Conservation (phyloP, 139 green algal species). For the Zygnema cylindricum region DNA sequence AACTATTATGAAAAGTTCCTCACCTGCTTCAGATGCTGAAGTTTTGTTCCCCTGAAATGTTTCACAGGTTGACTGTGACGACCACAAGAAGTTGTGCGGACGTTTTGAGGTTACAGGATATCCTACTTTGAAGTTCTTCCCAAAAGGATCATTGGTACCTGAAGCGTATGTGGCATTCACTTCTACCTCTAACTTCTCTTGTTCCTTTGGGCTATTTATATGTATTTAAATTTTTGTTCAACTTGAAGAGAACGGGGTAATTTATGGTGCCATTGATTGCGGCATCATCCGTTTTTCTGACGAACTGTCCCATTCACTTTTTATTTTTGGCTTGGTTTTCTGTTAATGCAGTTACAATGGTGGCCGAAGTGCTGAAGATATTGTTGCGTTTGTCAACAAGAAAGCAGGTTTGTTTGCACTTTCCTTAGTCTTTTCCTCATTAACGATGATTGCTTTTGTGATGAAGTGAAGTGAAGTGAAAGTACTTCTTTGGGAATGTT, state of each 20-base stretch:
- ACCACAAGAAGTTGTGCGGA: slow-evolving; percentile 59
- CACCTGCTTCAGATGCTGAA: no score
- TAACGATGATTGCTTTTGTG: not conserved
- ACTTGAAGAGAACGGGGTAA: no score
- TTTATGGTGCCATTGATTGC: no score
- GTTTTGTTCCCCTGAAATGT: no score
- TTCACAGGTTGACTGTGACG: slow-evolving; percentile 60
- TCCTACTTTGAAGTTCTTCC: slow-evolving; percentile 62
- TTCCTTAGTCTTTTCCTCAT: not conserved
- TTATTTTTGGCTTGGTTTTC: no score
- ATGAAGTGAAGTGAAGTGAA: not conserved
- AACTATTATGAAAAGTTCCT: slow-evolving; percentile 7
- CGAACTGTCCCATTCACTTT: no score
- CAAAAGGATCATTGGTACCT: slow-evolving; percentile 18
- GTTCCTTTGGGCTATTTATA: no score
- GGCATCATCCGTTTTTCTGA: no score
- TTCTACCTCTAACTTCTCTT: no score
- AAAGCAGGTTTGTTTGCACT: slow-evolving; percentile 36
- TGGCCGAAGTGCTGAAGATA: slow-evolving; percentile 37
- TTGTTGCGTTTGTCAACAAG: slow-evolving; percentile 58
- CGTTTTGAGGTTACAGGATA: slow-evolving; percentile 47
- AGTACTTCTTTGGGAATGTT: slow-evolving; percentile 4
- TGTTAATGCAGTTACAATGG: slow-evolving; percentile 49
- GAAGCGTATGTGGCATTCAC: slow-evolving; percentile 59
- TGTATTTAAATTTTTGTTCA: no score